Conservation (phyloP, 306 rosid genomes). For the Malus domestica region ASM211411v1 NC_041792.1:2809001-2809500, state of each 20-base stretch:
- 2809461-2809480: no score
- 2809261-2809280: background rate
- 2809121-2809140: background rate
- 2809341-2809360: background rate
- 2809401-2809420: no score
- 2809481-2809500: no score
- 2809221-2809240: background rate
- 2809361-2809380: background rate
- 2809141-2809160: background rate
- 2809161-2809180: background rate
- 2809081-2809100: background rate
- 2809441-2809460: no score
- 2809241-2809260: background rate
- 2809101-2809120: background rate
- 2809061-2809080: constrained; percentile 11
- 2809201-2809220: background rate
- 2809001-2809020: background rate
- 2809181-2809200: background rate
- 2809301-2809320: background rate
- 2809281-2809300: background rate
- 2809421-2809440: no score
- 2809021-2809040: constrained; percentile 4
- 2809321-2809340: background rate
- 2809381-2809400: background rate
- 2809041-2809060: constrained; percentile 5